phyloP scores from a whole-genome alignment of 306 rosid species.

The Medicago truncatula region MtrunA17r5.0-ANR NC_053045.1:30239001-30239500 shows the following conservation, averaged over 20 bases:
- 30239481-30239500: slow-evolving; percentile 1
- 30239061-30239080: background rate
- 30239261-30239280: slow-evolving; percentile 67
- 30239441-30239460: slow-evolving; percentile 74
- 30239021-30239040: slow-evolving; percentile 40
- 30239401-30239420: slow-evolving; percentile 65
- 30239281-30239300: slow-evolving; percentile 74
- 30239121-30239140: slow-evolving; percentile 53
- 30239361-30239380: background rate
- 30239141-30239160: slow-evolving; percentile 16
- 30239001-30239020: slow-evolving; percentile 46
- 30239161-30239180: background rate
- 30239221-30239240: slow-evolving; percentile 75
- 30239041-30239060: slow-evolving; percentile 30
- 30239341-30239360: background rate
- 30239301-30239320: slow-evolving; percentile 59
- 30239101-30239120: slow-evolving; percentile 40
- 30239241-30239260: slow-evolving; percentile 60
- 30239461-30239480: slow-evolving; percentile 74
- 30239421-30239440: slow-evolving; percentile 57
- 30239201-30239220: slow-evolving; percentile 62
- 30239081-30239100: slow-evolving; percentile 3
- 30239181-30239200: slow-evolving; percentile 49
- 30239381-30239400: slow-evolving; percentile 86
- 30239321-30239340: background rate